phyloP scores from a whole-genome alignment of 768 basidiomycete genomes.

The Xerocomellus chrysenteron region DNA sequence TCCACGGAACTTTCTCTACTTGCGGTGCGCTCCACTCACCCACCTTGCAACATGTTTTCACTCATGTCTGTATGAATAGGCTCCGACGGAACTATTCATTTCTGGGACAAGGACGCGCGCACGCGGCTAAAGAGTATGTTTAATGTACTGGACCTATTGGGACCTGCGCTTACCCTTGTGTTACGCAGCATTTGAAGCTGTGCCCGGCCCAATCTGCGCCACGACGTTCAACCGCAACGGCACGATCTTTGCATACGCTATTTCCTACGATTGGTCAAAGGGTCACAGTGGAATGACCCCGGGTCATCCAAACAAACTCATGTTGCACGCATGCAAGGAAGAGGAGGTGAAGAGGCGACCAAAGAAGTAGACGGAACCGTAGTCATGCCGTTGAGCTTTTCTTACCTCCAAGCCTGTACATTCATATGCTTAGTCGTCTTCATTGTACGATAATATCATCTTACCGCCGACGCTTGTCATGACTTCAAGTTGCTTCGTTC shows the following conservation, averaged over 20 bases:
- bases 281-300: conserved; percentile 84
- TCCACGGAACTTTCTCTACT: conserved; percentile 83
- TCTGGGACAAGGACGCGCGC: conserved; percentile 93
- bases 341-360: conserved; percentile 77
- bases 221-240: conserved; percentile 87
- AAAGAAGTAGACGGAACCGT: conserved; percentile 27
- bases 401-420: background rate
- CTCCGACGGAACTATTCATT: conserved; percentile 84
- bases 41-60: conserved; percentile 19
- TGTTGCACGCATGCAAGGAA: conserved; percentile 83
- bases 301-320: conserved; percentile 69
- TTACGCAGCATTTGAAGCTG: conserved; percentile 66
- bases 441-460: conserved; percentile 19
- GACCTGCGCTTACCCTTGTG: conserved; percentile 1
- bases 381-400: background rate
- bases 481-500: background rate
- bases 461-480: background rate
- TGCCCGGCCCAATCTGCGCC: conserved; percentile 73
- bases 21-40: conserved; percentile 48
- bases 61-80: conserved; percentile 39
- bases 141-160: background rate
- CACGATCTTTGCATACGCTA: conserved; percentile 85
- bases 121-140: conserved; percentile 82
- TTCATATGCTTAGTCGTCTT: conserved; percentile 3
- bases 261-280: conserved; percentile 95